Conservation (phyloP, 176 grass and related monocot genomes). For the Cocos nucifera region DNA sequence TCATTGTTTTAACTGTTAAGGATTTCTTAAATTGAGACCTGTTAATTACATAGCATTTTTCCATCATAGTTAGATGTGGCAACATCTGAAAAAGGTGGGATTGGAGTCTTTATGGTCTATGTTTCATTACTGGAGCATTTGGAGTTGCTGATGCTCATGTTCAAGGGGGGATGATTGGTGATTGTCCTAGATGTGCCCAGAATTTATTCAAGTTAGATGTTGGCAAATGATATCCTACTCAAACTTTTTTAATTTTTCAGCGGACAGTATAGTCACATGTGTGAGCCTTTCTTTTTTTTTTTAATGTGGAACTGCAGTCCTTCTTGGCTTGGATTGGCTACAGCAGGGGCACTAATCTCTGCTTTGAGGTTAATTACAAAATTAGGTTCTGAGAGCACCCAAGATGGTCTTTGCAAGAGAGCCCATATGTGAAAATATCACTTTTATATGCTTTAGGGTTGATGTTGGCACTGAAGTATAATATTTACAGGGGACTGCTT, state of each 20-base stretch:
- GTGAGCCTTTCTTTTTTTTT: too few species aligned
- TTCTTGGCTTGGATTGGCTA: conserved; percentile 52
- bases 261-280: too few species aligned
- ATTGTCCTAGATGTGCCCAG: conserved; percentile 89
- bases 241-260: neutral
- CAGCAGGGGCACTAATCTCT: conserved; percentile 46
- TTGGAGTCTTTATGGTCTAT: conserved; percentile 61
- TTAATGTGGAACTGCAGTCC: conserved; percentile 26
- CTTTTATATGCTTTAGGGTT: too few species aligned
- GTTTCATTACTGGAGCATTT: conserved; percentile 70
- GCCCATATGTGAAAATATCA: conserved; percentile 31
- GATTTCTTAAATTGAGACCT: too few species aligned
- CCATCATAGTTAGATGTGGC: conserved; percentile 67
- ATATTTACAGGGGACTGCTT: too few species aligned
- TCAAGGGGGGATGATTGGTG: conserved; percentile 83
- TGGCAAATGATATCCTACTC: neutral
- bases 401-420: conserved; percentile 56
- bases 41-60: too few species aligned
- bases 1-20: neutral
- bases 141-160: conserved; percentile 73
- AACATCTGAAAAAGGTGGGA: conserved; percentile 64
- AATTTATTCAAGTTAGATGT: conserved; percentile 72
- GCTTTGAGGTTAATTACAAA: conserved; percentile 51
- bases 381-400: conserved; percentile 47
- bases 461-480: too few species aligned